phyloP scores from a whole-genome alignment of 306 rosid species.

The Prunus padus region DNA sequence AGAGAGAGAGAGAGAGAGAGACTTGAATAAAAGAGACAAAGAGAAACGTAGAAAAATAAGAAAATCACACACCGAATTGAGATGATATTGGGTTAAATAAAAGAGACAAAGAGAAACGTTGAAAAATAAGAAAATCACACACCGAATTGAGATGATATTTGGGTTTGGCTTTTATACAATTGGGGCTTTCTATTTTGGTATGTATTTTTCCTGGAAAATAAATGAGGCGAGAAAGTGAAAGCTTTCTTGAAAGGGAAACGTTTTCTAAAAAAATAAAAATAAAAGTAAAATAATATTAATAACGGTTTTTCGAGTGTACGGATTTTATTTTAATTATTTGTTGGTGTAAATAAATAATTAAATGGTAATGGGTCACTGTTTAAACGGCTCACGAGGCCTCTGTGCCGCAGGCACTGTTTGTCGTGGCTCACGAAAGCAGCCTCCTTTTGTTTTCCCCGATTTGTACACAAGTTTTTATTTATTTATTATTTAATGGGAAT shows the following conservation, averaged over 20 bases:
- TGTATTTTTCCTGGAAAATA: constrained; percentile 12
- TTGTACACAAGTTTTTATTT: too few species aligned
- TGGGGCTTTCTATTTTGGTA: neutral
- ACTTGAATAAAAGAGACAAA: neutral
- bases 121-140: constrained; percentile 6
- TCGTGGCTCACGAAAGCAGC: neutral
- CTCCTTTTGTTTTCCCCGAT: neutral
- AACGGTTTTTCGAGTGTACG: neutral
- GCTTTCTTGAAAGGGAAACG: constrained; percentile 20
- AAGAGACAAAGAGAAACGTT: neutral
- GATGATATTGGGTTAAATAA: constrained; percentile 18
- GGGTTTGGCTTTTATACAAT: constrained; percentile 24
- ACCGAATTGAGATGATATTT: constrained; percentile 17
- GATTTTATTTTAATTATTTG: neutral
- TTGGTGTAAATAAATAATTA: neutral
- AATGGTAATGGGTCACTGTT: neutral
- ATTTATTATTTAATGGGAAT: neutral
- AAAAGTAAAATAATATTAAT: neutral
- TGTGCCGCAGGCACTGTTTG: constrained; percentile 7
- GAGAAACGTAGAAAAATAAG: neutral
- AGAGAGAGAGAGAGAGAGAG: neutral
- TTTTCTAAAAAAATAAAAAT: neutral
- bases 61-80: constrained; percentile 10
- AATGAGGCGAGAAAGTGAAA: constrained; percentile 15
- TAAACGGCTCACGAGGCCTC: constrained; percentile 22